phyloP scores from a whole-genome alignment of 371 early-diverging fungal genomes.

The Vittaforma corneae region DNA sequence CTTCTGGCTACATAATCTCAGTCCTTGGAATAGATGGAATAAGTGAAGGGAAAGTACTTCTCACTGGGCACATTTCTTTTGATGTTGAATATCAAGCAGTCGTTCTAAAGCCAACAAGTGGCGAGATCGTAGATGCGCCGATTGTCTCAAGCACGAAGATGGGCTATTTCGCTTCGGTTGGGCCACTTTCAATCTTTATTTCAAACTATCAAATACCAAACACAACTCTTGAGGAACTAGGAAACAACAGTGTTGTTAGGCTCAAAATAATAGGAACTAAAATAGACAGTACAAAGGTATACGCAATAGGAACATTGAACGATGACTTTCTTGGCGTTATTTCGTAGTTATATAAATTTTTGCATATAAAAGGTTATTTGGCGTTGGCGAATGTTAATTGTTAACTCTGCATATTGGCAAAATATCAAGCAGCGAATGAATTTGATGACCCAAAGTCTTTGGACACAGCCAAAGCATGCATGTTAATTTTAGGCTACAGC shows the following conservation, averaged over 20 bases:
- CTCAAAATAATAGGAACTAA: constrained; percentile 82
- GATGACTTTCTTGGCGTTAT: constrained; percentile 58
- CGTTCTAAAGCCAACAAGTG: constrained; percentile 85
- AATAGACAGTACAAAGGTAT: constrained; percentile 77
- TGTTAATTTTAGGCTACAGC: not conserved
- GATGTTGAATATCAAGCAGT: constrained; percentile 81
- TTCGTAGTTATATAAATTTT: constrained; percentile 10
- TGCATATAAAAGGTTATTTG: too few relatives aligned
- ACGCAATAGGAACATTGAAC: constrained; percentile 59
- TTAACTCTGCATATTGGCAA: too few relatives aligned
- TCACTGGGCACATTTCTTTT: constrained; percentile 77
- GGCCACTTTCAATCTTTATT: constrained; percentile 87
- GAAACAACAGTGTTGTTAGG: constrained; percentile 72
- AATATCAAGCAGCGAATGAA: too few relatives aligned
- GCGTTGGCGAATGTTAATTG: too few relatives aligned
- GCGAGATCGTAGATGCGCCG: constrained; percentile 84
- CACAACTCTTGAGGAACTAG: constrained; percentile 61
- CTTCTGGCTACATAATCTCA: constrained; percentile 53
- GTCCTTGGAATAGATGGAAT: constrained; percentile 52
- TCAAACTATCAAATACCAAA: constrained; percentile 67
- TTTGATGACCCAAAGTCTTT: too few relatives aligned
- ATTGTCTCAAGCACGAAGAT: constrained; percentile 85
- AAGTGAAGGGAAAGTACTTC: constrained; percentile 42
- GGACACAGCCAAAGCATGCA: not conserved
- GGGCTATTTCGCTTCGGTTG: constrained; percentile 88